Evolutionary conservation across 73 alveolate species (phyloP).

Genomic region (Paramecium pentaurelia): DNA sequence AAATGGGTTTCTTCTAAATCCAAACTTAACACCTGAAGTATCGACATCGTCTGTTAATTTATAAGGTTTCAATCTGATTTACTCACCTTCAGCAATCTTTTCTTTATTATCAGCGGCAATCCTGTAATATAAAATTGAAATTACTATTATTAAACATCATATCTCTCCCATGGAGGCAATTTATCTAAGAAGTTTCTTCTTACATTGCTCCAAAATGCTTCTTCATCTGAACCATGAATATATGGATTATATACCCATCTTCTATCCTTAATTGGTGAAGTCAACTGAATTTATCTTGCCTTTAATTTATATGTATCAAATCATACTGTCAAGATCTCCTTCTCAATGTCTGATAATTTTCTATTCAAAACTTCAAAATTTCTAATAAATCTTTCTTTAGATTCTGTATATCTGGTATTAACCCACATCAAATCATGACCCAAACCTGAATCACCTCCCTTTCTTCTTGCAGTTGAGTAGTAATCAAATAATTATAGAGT

Average conservation of each 20-base stretch:
- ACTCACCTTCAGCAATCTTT: slow-evolving; percentile 52
- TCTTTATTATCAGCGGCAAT: slow-evolving; percentile 48
- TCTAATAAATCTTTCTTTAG: slow-evolving; percentile 25
- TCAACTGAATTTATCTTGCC: slow-evolving; percentile 6
- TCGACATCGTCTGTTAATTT: slow-evolving; percentile 45
- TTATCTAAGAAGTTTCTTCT: slow-evolving; percentile 4
- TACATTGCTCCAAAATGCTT: slow-evolving; percentile 44
- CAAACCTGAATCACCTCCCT: slow-evolving; percentile 38
- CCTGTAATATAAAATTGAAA: background rate
- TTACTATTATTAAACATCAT: slow-evolving; percentile 45
- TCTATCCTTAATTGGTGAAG: slow-evolving; percentile 44
- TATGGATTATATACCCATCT: slow-evolving; percentile 60
- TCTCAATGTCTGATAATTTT: background rate
- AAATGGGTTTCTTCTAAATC: slow-evolving; percentile 35
- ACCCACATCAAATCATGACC: slow-evolving; percentile 23
- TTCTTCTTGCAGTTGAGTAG: slow-evolving; percentile 40
- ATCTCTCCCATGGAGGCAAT: slow-evolving; percentile 61
- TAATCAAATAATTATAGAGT: background rate
- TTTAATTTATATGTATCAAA: background rate
- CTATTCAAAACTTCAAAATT: slow-evolving; percentile 31
- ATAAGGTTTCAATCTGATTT: slow-evolving; percentile 49
- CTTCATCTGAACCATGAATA: slow-evolving; percentile 50
- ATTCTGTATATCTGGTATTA: slow-evolving; percentile 19
- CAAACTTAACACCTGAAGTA: slow-evolving; percentile 47
- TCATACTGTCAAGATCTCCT: slow-evolving; percentile 18